Evolutionary conservation across 2,329 filamentous ascomycete species (phyloP).

Genomic region (Xylaria polymorpha): DNA sequence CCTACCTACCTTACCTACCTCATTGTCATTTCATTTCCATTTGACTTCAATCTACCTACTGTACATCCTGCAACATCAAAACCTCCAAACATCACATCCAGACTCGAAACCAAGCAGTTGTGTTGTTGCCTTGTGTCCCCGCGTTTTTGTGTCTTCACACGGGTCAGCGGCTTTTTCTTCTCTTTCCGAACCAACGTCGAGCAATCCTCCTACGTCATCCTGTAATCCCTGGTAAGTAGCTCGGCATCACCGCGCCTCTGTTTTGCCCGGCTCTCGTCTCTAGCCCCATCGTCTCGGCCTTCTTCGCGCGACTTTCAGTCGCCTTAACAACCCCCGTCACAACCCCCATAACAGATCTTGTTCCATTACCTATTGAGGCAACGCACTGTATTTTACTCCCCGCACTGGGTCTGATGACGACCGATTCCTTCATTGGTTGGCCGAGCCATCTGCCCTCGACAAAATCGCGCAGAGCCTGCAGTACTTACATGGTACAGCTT

Average conservation of each 20-base stretch:
- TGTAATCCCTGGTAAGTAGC: conserved; percentile 13
- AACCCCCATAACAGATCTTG: conserved; percentile 43
- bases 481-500: conserved; percentile 12
- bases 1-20: no score
- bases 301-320: conserved; percentile 37
- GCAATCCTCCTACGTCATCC: conserved; percentile 10
- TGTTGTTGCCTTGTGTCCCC: neutral
- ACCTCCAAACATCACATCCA: neutral
- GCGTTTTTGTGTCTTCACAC: neutral
- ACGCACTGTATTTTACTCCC: conserved; percentile 46
- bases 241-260: conserved; percentile 38
- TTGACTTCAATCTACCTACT: conserved; percentile 10
- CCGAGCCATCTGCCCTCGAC: conserved; percentile 38
- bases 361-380: conserved; percentile 45
- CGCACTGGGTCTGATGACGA: conserved; percentile 46
- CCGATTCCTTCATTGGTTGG: conserved; percentile 35
- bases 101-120: neutral
- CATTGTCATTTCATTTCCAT: conserved; percentile 12
- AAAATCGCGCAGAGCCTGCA: conserved; percentile 49
- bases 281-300: conserved; percentile 37
- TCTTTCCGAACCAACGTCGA: neutral
- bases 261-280: conserved; percentile 21
- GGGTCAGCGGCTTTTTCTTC: neutral
- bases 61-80: conserved; percentile 9
- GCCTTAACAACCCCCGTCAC: conserved; percentile 39